Percentiles rank a stretch among this genome's conserved stretches.
Evolutionary conservation across 257 asterid genomes (phyloP).

Genomic region (Capsicum pubescens): DNA sequence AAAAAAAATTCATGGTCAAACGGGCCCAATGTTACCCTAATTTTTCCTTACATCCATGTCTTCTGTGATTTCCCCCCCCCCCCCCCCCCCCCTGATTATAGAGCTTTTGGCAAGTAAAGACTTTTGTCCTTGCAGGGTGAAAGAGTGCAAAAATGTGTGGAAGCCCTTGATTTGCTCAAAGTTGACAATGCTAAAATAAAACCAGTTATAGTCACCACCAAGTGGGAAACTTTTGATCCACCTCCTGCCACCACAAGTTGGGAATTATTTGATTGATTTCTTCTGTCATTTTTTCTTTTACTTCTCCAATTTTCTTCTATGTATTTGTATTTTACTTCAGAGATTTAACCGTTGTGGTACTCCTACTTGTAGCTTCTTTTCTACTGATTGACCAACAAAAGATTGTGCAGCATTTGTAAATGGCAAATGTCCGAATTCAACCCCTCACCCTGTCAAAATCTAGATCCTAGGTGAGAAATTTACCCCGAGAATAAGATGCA

Average conservation of each 20-base stretch:
- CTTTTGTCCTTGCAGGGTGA: constrained; percentile 43
- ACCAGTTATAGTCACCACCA: constrained; percentile 43
- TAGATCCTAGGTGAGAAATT: neutral
- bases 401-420: neutral
- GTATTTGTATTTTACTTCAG: neutral
- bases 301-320: neutral
- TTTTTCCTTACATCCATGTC: neutral
- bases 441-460: neutral
- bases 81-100: neutral
- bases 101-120: neutral
- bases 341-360: neutral
- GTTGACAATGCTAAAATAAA: constrained; percentile 49
- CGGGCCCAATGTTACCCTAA: neutral
- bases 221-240: constrained; percentile 56
- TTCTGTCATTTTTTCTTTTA: neutral
- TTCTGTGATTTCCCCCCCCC: too few species aligned
- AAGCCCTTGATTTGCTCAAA: constrained; percentile 62
- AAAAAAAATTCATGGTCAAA: too few species aligned
- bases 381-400: constrained; percentile 11
- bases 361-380: neutral
- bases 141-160: constrained; percentile 72
- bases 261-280: constrained; percentile 60
- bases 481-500: neutral
- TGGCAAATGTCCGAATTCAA: neutral
- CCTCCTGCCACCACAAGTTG: constrained; percentile 43